Evolutionary conservation across 179 eudicot species (phyloP), one percentile per base, ranked within the genome.

Genomic region (Beta macrorhiza): DNA sequence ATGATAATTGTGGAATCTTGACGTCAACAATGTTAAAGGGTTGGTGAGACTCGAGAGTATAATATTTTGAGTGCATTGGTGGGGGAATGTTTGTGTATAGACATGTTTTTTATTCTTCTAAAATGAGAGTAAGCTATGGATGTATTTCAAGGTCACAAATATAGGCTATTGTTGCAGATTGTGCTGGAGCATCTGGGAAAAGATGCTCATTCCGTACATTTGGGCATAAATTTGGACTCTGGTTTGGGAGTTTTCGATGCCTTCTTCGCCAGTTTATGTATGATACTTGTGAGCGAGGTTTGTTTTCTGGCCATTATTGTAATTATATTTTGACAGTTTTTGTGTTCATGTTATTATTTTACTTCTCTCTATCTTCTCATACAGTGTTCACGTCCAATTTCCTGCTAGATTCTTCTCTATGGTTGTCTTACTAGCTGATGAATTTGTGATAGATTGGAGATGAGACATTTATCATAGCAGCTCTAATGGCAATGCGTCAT

Each of bases 241-340:
- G 97, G 95, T 72, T 90, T 92, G 64, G 98, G 99, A 52, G 84
- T 91, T 69, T 85, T 97, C 75, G 98, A 97, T 88, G 98, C 97
- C 19, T 91, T 97, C 86, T 92, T 97, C 82, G 95, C 98, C 20
- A 97, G 99, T 89, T 86, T 94, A 68, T 91, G 95, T 45, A 97
- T 97, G 93, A 97, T 97, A 79, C 86, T 97, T 84, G 97, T 97
- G 87, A 97, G 97, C 75, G 99, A 94, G 99, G 99, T 97, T 79
- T 81, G 95, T 89, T 37, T 59, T 77, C 45, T 53, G 62, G 20
- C 64, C 81, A 15, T 11, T 74, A 37, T 75, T 58, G 59, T 25
- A 6, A 53, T 77, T 14, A 25, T 32, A 72, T 80, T 76, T 7
- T 52, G n/a, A 19, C 58, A 2, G 17, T 69, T 1, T 1, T 13